Percentiles rank a stretch among this genome's conserved stretches.
Evolutionary conservation across 352 stramenopile species (phyloP).

Genomic region (Pythium myriotylum): DNA sequence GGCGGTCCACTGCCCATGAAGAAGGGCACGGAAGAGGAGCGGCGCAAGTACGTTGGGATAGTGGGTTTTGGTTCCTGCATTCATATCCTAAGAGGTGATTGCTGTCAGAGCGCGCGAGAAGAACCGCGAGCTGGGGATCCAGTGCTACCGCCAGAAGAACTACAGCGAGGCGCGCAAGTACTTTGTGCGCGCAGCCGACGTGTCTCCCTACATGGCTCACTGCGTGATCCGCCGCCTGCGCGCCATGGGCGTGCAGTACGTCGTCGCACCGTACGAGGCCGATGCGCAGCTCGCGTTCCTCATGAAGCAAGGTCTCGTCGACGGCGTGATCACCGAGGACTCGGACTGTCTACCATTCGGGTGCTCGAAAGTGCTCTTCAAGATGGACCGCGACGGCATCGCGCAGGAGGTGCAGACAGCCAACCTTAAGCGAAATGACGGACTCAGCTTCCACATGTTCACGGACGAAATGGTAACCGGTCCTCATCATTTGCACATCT

Average conservation of each 20-base stretch:
- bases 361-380: constrained; percentile 92
- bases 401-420: constrained; percentile 66
- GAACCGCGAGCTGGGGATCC: constrained; percentile 63
- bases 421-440: constrained; percentile 87
- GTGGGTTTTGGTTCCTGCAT: too few relatives aligned
- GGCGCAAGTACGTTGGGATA: constrained; percentile 45
- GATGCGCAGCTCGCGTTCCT: constrained; percentile 97
- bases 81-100: too few relatives aligned
- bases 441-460: constrained; percentile 80
- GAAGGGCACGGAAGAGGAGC: constrained; percentile 72
- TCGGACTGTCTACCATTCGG: constrained; percentile 95
- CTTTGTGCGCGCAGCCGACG: constrained; percentile 71
- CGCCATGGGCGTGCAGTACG: constrained; percentile 81
- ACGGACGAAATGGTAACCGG: constrained; percentile 78
- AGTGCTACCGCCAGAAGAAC: constrained; percentile 58
- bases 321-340: constrained; percentile 97
- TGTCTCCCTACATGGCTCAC: constrained; percentile 82
- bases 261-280: constrained; percentile 98
- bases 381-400: constrained; percentile 71
- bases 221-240: constrained; percentile 50
- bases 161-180: constrained; percentile 67
- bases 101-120: constrained; percentile 56
- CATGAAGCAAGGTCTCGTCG: constrained; percentile 77
- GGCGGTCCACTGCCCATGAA: constrained; percentile 92
- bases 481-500: background rate